Percentiles rank a stretch among this genome's conserved stretches.
phyloP scores from a whole-genome alignment of 768 basidiomycete species.

The Coprinellus micaceus region DNA sequence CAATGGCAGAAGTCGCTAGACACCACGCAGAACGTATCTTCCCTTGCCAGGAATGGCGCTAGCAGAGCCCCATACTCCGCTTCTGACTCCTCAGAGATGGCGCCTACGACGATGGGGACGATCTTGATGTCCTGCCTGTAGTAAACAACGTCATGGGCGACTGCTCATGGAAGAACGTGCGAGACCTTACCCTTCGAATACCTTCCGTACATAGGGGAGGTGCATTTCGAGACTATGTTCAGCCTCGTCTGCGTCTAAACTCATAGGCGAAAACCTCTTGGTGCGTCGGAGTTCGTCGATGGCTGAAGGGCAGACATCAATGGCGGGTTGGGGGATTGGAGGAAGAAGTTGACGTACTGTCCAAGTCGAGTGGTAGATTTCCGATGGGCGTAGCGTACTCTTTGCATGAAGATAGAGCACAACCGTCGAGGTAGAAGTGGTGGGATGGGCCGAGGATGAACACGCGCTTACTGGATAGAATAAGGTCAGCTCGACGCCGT shows the following conservation, averaged over 20 bases:
- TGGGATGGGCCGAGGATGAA: slow-evolving; percentile 97
- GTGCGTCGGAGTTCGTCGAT: slow-evolving; percentile 62
- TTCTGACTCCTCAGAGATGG: slow-evolving; percentile 60
- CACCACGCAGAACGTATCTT: slow-evolving; percentile 83
- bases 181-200: slow-evolving; percentile 67
- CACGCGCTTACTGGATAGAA: slow-evolving; percentile 67
- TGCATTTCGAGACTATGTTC: slow-evolving; percentile 99
- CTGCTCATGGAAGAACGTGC: background rate
- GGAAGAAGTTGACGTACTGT: slow-evolving; percentile 51
- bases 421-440: slow-evolving; percentile 81
- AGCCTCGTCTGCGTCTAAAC: slow-evolving; percentile 70
- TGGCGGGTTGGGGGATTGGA: no score
- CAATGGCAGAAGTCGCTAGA: slow-evolving; percentile 99
- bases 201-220: slow-evolving; percentile 82
- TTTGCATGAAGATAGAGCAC: slow-evolving; percentile 78
- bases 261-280: slow-evolving; percentile 69
- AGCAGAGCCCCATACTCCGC: slow-evolving; percentile 63
- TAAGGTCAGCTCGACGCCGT: slow-evolving; percentile 6
- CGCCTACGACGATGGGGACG: slow-evolving; percentile 89
- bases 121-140: slow-evolving; percentile 70
- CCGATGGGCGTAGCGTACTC: slow-evolving; percentile 87
- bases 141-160: background rate
- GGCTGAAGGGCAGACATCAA: slow-evolving; percentile 52
- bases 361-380: slow-evolving; percentile 68
- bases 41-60: slow-evolving; percentile 73